Conservation (phyloP, 495 filamentous ascomycete genomes). For the Usnea hakonensis region DNA sequence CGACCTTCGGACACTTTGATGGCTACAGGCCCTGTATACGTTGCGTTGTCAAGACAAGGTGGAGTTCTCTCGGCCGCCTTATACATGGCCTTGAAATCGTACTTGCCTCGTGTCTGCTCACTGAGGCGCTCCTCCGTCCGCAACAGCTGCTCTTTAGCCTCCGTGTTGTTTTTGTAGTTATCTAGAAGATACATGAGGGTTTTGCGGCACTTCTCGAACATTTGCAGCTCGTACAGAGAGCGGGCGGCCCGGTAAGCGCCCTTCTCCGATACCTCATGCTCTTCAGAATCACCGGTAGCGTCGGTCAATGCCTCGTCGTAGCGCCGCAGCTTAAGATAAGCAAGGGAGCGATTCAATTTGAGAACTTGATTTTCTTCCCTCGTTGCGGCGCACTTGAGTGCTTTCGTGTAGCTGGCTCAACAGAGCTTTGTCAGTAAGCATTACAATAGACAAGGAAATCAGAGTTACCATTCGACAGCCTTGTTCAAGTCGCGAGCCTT, state of each 20-base stretch:
- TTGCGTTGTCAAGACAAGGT: slow-evolving; percentile 39
- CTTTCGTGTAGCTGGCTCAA: slow-evolving; percentile 26
- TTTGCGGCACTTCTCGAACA: slow-evolving; percentile 34
- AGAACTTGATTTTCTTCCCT: slow-evolving; percentile 19
- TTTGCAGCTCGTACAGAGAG: slow-evolving; percentile 39
- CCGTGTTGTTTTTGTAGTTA: slow-evolving; percentile 26
- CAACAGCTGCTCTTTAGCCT: slow-evolving; percentile 29
- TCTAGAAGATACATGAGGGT: slow-evolving; percentile 21
- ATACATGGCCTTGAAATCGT: slow-evolving; percentile 37
- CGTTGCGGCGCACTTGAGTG: slow-evolving; percentile 22
- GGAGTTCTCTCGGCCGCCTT: slow-evolving; percentile 30
- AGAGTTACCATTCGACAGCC: slow-evolving; percentile 17
- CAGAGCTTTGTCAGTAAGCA: background rate
- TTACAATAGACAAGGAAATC: background rate
- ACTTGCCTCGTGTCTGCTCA: slow-evolving; percentile 34
- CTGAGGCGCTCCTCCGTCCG: slow-evolving; percentile 27
- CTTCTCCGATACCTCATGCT: slow-evolving; percentile 33
- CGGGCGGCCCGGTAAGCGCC: slow-evolving; percentile 39
- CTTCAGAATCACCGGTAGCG: slow-evolving; percentile 28
- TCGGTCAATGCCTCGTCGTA: slow-evolving; percentile 43
- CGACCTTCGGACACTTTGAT: slow-evolving; percentile 22
- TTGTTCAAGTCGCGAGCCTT: slow-evolving; percentile 21
- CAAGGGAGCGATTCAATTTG: slow-evolving; percentile 41
- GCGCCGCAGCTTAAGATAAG: slow-evolving; percentile 36
- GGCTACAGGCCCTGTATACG: slow-evolving; percentile 33